Base-by-base conservation (phyloP, 2,329 filamentous ascomycete species). In the Diaporthe citri region DNA sequence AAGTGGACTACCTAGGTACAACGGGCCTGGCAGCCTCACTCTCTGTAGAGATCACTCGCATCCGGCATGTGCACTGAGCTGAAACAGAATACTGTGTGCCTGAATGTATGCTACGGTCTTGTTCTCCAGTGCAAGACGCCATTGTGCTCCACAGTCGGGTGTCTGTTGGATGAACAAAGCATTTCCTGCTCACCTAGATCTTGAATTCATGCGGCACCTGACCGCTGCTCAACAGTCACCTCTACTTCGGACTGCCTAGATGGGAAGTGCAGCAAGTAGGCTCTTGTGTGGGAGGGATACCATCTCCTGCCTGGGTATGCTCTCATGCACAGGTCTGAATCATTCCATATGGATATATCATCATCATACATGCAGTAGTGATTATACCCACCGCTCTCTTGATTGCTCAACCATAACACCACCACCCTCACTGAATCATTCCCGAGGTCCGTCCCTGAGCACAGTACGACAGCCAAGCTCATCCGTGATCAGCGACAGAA, bases 271-370 rank as follows among this genome's bases (percentile, higher is more conserved):
- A 20, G 17, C 3, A 28, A 13, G n/a, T 22, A 39, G n/a, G 7
- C 64, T 34, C 13, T 31, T 31, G 25, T 4, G 41, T 48, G 20
- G 41, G 60, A 46, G 22, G 25, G 20, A 66, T 8, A 48, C 60
- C 41, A 34, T 22, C 34, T 41, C 48, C 25, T 39, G 9, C 36
- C 36, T 39, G 13, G 36, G 36, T n/a, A 48, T 66, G 60, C 43
- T 48, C 41, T 39, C 15, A 52, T 69, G 64, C 64, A 55, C n/a
- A 55, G 46, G 46, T 69, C 48, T 69, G 64, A 69, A 69, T 69
- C 64, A 69, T 69, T 28, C 46, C 64, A 55, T 41, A 8, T n/a
- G 22, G 41, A 41, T 34, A 55, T 51, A 67, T 41, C 46, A 55
- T 55, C 34, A 69, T 39, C 60, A 34, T 51, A 25, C 22, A 67